Evolutionary conservation across 371 early-diverging fungal genomes (phyloP), one percentile per base, ranked within the genome.

Genomic region (Mortierella sp.): DNA sequence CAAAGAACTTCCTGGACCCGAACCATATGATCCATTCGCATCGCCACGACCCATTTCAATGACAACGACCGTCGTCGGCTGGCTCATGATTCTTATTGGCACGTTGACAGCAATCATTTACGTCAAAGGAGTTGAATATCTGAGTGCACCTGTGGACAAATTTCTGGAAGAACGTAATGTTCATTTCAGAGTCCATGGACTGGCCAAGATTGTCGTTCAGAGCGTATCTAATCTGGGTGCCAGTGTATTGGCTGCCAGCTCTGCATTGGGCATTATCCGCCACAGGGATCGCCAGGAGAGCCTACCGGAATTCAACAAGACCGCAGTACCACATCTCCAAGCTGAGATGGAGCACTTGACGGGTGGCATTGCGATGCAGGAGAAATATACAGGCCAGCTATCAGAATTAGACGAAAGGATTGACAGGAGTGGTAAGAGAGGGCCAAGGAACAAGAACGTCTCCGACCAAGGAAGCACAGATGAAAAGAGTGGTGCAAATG

Each of bases 1-100:
- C n/a, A 55, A 26, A 28, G 16, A 0, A 8, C 40, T 24, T 26
- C 43, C 62, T 32, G 58, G 43, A 60, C 3, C 22, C 4, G 64
- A 52, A 39, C 45, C 70, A 5, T n/a, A 65, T 20, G 70, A 70
- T 4, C 63, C 62, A 4, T 76, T 67, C 55, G 62, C 61, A 16
- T 32, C 20, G 4, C 75, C 60, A 24, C 64, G 64, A 49, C 65
- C 70, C 40, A 72, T 75, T 32, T 71, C 76, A 28, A 66, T 12
- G 49, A 73, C 66, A 57, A 81, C 83, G 0, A 81, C 83, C 14
- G 32, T 81, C n/a, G 67, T 76, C 2, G 83, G 83, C n/a, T 81
- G 83, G 83, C 43, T 76, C 12, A 64, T 76, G 26, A 68, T 81
- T 26, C 1, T 70, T 1, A 2, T 72, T 2, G 83, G 73, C 11